phyloP scores from a whole-genome alignment of 768 basidiomycete species.

The Glaciozyma martinii region DNA sequence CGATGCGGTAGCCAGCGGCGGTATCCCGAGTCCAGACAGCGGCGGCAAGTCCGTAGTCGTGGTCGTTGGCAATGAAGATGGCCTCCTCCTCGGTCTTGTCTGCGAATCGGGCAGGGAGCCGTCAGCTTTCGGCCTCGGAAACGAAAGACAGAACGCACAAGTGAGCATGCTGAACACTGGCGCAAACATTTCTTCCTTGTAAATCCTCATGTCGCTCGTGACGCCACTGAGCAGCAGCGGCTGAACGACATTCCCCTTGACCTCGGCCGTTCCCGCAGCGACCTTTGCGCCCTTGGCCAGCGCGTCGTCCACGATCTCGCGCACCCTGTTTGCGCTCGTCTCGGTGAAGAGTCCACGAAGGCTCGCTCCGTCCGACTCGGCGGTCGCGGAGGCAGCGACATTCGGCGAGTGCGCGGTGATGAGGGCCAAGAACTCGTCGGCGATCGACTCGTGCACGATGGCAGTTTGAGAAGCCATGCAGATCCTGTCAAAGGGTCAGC shows the following conservation, averaged over 20 bases:
- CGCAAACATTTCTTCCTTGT: constrained; percentile 65
- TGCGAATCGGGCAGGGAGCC: too few species aligned
- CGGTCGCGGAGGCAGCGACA: background rate
- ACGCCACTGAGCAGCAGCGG: constrained; percentile 16
- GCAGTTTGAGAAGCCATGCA: constrained; percentile 27
- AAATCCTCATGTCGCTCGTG: constrained; percentile 15
- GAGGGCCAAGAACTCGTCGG: constrained; percentile 24
- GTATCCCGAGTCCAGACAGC: constrained; percentile 37
- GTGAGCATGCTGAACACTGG: constrained; percentile 66
- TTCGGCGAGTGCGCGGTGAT: constrained; percentile 11
- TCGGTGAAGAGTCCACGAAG: constrained; percentile 31
- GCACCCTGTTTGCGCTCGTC: constrained; percentile 22
- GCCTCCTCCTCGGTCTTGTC: constrained; percentile 35
- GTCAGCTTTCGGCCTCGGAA: too few species aligned
- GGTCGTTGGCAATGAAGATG: constrained; percentile 38
- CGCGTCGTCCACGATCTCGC: constrained; percentile 25
- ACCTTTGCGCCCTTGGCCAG: constrained; percentile 25
- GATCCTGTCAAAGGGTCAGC: constrained; percentile 2
- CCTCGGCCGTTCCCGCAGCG: constrained; percentile 7
- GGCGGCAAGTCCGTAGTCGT: constrained; percentile 37
- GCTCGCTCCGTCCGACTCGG: background rate
- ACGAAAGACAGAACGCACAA: background rate
- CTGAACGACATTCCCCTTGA: constrained; percentile 26
- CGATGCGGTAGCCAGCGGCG: constrained; percentile 33
- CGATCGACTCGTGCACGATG: constrained; percentile 36